These are phyloP conservation scores for Aureobasidium lini DNA, from an alignment of 2,329 filamentous ascomycete species.

Conservation along the genomic window DNA sequence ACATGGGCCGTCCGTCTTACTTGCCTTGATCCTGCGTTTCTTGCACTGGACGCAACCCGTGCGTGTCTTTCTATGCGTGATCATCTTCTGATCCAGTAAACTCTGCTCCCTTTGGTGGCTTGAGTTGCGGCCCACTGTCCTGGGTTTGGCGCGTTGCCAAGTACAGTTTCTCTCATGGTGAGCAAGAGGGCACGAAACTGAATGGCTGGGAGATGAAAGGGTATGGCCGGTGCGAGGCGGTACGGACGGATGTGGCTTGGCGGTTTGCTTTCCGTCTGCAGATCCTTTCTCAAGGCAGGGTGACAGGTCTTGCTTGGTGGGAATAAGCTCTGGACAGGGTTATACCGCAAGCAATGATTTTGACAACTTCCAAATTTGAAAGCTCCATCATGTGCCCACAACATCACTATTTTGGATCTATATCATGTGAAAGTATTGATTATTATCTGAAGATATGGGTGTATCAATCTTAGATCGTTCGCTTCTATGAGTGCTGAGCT, in stretches of 20 bases:
- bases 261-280: not conserved
- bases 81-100: slow-evolving; percentile 2
- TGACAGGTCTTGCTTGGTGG: not conserved
- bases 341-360: not conserved
- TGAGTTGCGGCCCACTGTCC: slow-evolving; percentile 1
- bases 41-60: slow-evolving; percentile 20
- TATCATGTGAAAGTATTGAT: no score
- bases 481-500: not conserved
- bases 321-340: not conserved
- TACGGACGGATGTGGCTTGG: slow-evolving; percentile 9
- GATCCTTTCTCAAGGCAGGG: not conserved
- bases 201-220: slow-evolving; percentile 5
- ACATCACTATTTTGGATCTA: not conserved
- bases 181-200: not conserved
- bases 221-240: slow-evolving; percentile 12
- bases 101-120: not conserved
- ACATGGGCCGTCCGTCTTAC: not conserved
- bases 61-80: slow-evolving; percentile 19
- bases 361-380: not conserved
- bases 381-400: not conserved
- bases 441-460: not conserved
- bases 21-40: slow-evolving; percentile 20
- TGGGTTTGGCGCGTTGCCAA: slow-evolving; percentile 5
- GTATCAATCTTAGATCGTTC: not conserved
- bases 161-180: slow-evolving; percentile 6